phyloP scores from a whole-genome alignment of 1,284 basidiomycete genomes.

The Trametes polyzona region DNA sequence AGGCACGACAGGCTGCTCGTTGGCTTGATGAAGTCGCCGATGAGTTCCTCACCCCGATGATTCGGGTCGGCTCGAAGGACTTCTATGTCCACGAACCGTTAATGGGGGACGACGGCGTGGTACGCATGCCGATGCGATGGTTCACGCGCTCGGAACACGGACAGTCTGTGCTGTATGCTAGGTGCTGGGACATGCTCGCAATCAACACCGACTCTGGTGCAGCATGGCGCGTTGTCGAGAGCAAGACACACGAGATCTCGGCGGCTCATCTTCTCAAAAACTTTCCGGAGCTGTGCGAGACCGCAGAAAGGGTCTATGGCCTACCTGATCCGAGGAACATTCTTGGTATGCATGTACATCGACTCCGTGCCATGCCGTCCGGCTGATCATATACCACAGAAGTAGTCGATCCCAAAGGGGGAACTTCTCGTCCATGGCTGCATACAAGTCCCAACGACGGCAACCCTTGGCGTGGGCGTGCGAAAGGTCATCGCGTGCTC shows the following conservation, averaged over 20 bases:
- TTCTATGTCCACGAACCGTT: conserved; percentile 39
- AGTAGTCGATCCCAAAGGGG: no score
- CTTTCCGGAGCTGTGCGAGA: neutral
- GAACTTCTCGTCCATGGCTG: neutral
- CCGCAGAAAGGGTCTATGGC: neutral
- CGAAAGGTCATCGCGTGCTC: conserved; percentile 16
- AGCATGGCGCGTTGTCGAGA: neutral
- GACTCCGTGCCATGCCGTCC: no score
- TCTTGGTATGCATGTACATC: neutral
- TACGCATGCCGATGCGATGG: conserved; percentile 38
- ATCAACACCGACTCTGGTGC: neutral
- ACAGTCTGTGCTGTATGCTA: neutral
- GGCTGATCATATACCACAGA: no score
- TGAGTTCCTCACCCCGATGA: conserved; percentile 35
- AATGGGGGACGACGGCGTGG: conserved; percentile 19
- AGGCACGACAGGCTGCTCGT: conserved; percentile 31
- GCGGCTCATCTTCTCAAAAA: neutral
- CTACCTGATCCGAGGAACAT: neutral
- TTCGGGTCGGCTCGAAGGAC: conserved; percentile 28
- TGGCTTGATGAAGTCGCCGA: conserved; percentile 33
- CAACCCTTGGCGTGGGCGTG: neutral
- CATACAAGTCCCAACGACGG: neutral
- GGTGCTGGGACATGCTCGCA: conserved; percentile 5
- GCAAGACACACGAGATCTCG: neutral
- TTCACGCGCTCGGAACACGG: conserved; percentile 21